Conservation (phyloP, 768 basidiomycete genomes). For the Pisolithus sp. region DNA sequence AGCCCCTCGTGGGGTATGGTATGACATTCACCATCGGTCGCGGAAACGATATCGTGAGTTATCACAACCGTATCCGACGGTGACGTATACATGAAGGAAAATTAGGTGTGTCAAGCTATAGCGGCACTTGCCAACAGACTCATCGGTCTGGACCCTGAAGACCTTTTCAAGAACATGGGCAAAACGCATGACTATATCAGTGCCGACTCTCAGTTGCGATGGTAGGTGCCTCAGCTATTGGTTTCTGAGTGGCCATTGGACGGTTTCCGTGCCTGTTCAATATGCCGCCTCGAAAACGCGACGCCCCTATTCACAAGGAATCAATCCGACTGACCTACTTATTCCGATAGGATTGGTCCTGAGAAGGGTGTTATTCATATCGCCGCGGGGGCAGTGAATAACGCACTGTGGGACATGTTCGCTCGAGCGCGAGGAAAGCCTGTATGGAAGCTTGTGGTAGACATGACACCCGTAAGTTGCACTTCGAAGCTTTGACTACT, state of each 20-base stretch:
- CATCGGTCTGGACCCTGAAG: constrained; percentile 73
- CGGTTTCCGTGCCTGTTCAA: no score
- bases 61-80: not conserved
- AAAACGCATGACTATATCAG: constrained; percentile 83
- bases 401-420: constrained; percentile 93
- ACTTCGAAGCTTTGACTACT: not conserved
- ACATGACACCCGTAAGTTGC: constrained; percentile 67
- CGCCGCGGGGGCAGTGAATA: constrained; percentile 82
- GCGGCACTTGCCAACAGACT: constrained; percentile 74
- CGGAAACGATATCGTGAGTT: constrained; percentile 83
- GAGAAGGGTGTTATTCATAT: constrained; percentile 96
- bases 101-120: constrained; percentile 72
- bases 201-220: constrained; percentile 85
- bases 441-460: constrained; percentile 88
- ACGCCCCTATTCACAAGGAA: not conserved
- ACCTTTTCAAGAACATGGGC: constrained; percentile 86
- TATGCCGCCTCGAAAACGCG: no score
- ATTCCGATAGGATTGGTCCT: constrained; percentile 69
- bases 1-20: constrained; percentile 75
- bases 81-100: not conserved
- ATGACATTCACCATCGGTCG: constrained; percentile 95
- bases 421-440: constrained; percentile 77
- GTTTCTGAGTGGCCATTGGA: not conserved
- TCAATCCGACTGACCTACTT: not conserved
- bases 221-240: constrained; percentile 40